These are phyloP conservation scores for Sugiyamaella marilandica DNA, from an alignment of 805 yeast genomes.

Conservation along the genomic window DNA sequence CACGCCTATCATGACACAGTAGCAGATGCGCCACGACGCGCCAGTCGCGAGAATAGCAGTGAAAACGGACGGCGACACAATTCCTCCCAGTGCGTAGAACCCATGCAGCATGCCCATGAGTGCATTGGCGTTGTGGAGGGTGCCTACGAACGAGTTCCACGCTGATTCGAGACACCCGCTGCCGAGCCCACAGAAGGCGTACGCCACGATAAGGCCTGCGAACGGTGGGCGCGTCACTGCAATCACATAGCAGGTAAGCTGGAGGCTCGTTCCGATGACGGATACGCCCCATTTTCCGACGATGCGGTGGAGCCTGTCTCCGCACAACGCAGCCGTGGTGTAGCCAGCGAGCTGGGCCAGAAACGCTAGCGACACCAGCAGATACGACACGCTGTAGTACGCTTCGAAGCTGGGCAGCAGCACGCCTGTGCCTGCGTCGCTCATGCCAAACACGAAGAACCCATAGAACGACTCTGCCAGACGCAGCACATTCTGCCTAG, in stretches of 20 bases:
- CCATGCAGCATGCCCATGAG: constrained; percentile 64
- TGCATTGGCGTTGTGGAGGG: constrained; percentile 50
- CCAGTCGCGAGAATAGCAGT: constrained; percentile 49
- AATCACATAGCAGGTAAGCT: constrained; percentile 38
- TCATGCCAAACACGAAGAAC: constrained; percentile 48
- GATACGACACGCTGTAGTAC: constrained; percentile 46
- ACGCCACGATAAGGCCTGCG: constrained; percentile 36
- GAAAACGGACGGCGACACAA: constrained; percentile 61
- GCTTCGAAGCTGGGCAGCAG: constrained; percentile 48
- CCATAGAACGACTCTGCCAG: constrained; percentile 17
- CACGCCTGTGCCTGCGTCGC: constrained; percentile 59
- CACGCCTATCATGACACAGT: constrained; percentile 42
- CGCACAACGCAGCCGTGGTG: constrained; percentile 46
- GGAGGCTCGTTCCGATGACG: constrained; percentile 33
- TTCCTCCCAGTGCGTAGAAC: constrained; percentile 66
- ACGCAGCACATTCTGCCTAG: constrained; percentile 11
- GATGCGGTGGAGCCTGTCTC: constrained; percentile 37
- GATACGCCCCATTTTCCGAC: constrained; percentile 48
- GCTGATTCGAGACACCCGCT: constrained; percentile 54
- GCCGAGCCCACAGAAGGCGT: constrained; percentile 47
- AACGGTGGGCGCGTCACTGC: constrained; percentile 41
- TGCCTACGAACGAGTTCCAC: constrained; percentile 44
- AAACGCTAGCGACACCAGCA: constrained; percentile 46
- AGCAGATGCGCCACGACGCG: constrained; percentile 51
- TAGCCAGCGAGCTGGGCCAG: constrained; percentile 53